Percentiles rank a stretch among this genome's conserved stretches.
Evolutionary conservation across 1,139 yeast genomes (phyloP).

Genomic region (Dujonia santamariae): DNA sequence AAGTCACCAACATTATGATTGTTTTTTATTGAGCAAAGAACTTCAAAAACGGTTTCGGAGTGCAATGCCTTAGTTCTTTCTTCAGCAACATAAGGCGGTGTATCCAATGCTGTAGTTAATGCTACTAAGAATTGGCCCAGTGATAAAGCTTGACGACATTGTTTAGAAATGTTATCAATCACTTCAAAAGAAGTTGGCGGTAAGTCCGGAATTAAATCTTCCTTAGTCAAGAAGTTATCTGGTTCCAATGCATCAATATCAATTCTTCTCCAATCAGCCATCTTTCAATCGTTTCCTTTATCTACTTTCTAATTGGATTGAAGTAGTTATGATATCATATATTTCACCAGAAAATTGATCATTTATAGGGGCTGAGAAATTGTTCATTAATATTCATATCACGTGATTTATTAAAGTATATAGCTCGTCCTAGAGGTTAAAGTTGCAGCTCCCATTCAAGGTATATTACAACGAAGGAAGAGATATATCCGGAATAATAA

Average conservation of each 20-base stretch:
- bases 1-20: constrained; percentile 55
- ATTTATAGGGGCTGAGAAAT: no score
- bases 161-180: constrained; percentile 52
- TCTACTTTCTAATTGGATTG: no score
- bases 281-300: constrained; percentile 15
- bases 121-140: constrained; percentile 74
- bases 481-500: no score
- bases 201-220: constrained; percentile 58
- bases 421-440: no score
- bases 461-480: no score
- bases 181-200: constrained; percentile 44
- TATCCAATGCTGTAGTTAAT: constrained; percentile 56
- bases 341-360: no score
- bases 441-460: no score
- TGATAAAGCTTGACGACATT: constrained; percentile 61
- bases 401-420: no score
- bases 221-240: constrained; percentile 63
- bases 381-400: no score
- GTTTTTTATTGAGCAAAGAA: constrained; percentile 71
- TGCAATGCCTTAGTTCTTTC: constrained; percentile 50
- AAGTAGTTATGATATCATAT: no score
- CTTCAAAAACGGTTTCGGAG: constrained; percentile 63
- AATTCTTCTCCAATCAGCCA: constrained; percentile 70
- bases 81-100: constrained; percentile 83
- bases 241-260: constrained; percentile 91